Evolutionary conservation across 2,329 filamentous ascomycete genomes (phyloP).

Genomic region (Ascocoryne sarcoides): DNA sequence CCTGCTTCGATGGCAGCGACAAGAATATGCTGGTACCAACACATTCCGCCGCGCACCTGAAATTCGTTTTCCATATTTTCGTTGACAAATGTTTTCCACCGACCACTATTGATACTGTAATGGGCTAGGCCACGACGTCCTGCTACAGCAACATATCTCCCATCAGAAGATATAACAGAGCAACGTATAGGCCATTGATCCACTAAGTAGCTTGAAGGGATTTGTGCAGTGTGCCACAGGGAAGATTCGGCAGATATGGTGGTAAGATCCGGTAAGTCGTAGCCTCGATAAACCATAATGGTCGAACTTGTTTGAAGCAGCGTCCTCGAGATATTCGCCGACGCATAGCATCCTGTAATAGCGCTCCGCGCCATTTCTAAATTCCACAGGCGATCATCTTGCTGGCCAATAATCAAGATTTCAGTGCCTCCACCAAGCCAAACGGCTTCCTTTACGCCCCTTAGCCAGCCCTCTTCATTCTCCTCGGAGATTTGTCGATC

Average conservation of each 20-base stretch:
- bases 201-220: conserved; percentile 75
- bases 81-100: conserved; percentile 92
- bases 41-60: conserved; percentile 90
- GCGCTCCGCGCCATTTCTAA: conserved; percentile 91
- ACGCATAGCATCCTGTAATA: conserved; percentile 83
- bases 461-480: conserved; percentile 79
- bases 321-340: conserved; percentile 82
- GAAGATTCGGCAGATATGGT: conserved; percentile 87
- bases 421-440: conserved; percentile 89
- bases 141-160: conserved; percentile 92
- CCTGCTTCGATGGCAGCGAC: conserved; percentile 88
- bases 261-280: conserved; percentile 82
- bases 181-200: conserved; percentile 91
- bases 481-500: conserved; percentile 53
- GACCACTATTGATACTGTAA: conserved; percentile 87
- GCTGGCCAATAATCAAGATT: conserved; percentile 62
- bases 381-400: conserved; percentile 73
- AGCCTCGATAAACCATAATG: conserved; percentile 87
- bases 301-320: conserved; percentile 81
- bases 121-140: conserved; percentile 85
- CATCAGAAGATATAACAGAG: conserved; percentile 82
- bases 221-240: conserved; percentile 88
- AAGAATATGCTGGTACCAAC: conserved; percentile 94
- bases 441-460: conserved; percentile 64
- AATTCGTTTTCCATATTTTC: conserved; percentile 80